These are phyloP conservation scores for Kernera saxatilis DNA, from an alignment of 345 rosid genomes.

Conservation along the genomic window DNA sequence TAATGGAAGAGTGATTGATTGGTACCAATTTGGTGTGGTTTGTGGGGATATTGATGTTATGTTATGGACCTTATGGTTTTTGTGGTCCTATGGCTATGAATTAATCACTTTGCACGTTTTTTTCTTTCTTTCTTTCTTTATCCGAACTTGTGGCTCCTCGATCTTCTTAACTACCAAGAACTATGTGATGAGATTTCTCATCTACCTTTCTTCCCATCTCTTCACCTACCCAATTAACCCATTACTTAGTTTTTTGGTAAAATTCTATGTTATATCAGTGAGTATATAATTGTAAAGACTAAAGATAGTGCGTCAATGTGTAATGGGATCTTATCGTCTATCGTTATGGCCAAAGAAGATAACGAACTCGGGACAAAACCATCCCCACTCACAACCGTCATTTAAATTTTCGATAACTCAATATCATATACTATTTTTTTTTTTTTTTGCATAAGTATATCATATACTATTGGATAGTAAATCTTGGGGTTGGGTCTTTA, in stretches of 20 bases:
- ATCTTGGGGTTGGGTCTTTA: neutral
- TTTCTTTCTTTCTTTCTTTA: neutral
- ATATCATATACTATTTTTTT: neutral
- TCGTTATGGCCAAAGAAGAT: neutral
- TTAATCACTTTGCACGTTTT: slow-evolving; percentile 15
- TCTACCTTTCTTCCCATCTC: slow-evolving; percentile 23
- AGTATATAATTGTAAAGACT: too few species aligned
- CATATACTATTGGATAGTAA: too few species aligned
- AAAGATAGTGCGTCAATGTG: neutral
- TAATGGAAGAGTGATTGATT: slow-evolving; percentile 21
- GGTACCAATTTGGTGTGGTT: neutral
- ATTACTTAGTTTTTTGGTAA: neutral
- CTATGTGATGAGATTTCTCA: slow-evolving; percentile 14
- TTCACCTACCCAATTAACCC: slow-evolving; percentile 14
- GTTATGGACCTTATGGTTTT: slow-evolving; percentile 15
- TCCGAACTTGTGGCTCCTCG: slow-evolving; percentile 20
- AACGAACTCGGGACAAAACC: slow-evolving; percentile 2
- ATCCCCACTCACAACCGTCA: neutral
- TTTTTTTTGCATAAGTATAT: neutral
- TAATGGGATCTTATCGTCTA: neutral
- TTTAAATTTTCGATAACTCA: neutral
- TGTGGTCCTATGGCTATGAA: slow-evolving; percentile 30
- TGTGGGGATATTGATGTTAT: slow-evolving; percentile 17
- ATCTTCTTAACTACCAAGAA: slow-evolving; percentile 16
- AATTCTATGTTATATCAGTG: neutral